These are phyloP conservation scores for Diplodia sapinea DNA, from an alignment of 2,329 filamentous ascomycete species.

Conservation along the genomic window DNA sequence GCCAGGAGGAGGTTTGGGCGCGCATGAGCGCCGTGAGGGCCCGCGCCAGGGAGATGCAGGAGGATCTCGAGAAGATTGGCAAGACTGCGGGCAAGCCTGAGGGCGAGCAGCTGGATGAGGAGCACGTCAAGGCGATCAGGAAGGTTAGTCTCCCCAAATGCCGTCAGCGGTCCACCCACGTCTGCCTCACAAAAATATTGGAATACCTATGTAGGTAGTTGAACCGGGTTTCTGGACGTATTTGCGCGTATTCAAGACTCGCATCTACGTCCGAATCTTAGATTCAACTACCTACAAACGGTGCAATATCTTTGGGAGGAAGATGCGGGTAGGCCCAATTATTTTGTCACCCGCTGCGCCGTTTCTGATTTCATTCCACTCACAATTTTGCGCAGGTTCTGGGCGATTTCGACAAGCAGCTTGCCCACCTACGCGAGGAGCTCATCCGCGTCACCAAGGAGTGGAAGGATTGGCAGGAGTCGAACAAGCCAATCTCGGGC, in stretches of 20 bases:
- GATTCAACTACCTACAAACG: too few species aligned
- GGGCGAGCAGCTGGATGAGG: conserved; percentile 67
- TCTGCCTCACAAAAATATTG: too few species aligned
- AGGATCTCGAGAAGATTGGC: conserved; percentile 73
- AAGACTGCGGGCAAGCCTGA: conserved; percentile 54
- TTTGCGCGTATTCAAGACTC: too few species aligned
- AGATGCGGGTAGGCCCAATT: too few species aligned
- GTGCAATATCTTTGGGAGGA: too few species aligned
- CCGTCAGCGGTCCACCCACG: too few species aligned
- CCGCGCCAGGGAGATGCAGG: conserved; percentile 72
- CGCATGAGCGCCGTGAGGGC: conserved; percentile 76
- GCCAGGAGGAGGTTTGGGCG: conserved; percentile 86
- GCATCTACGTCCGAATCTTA: too few species aligned
- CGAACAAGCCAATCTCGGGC: conserved; percentile 18
- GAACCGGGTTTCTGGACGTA: too few species aligned
- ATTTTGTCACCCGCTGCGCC: too few species aligned
- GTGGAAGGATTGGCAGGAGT: conserved; percentile 60
- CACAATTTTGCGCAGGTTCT: conserved; percentile 64
- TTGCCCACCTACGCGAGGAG: conserved; percentile 74
- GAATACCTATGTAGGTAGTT: too few species aligned
- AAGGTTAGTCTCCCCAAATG: conserved; percentile 61
- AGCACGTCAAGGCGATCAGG: conserved; percentile 73
- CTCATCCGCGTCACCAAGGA: conserved; percentile 64
- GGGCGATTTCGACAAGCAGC: conserved; percentile 81
- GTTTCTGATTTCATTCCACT: conserved; percentile 19